Base-by-base conservation (phyloP, 768 basidiomycete species). In the Amanita rimosa region DNA sequence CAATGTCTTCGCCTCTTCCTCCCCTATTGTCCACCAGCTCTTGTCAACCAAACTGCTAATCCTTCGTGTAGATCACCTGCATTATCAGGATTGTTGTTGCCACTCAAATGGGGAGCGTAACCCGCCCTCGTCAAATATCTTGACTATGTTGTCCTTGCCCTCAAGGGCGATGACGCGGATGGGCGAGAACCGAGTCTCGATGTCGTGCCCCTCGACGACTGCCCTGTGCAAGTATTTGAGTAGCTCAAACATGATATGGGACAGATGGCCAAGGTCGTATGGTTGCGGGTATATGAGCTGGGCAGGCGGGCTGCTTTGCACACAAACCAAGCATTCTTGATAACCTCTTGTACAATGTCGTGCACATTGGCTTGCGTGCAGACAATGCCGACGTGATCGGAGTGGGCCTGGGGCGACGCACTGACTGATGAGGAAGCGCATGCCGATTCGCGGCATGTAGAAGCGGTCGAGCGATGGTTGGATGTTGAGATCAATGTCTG, bases 211-310 rank as follows among this genome's bases (percentile, higher is more conserved):
- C 65, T 98, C 96, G 14, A 99, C 95, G 48, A 95, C 88, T 1
- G 96, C 96, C 36, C 96, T 84, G 8, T 98, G 74, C 14, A 93
- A 97, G 72, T 99, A 98, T 64, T 99, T 99, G 50, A 98, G 75
- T 9, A 99, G 76, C 60, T 99, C 96, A 65, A 99, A 99, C 56
- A 85, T 77, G 66, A 99, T 97, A 64, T 99, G 96, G 0, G 88
- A 91, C 52, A 99, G 70, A 61, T 99, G 96, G 3, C 91, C 93
- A 0, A 96, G 96, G 39, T 98, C 92, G 65, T 98, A 98, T 98
- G 79, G 58, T 87, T 68, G 46, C 76, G 69, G 0, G 93, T 96
- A 98, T 57, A 97, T 90, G 53, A 99, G 85, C 58, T 98, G 90
- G 13, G 98, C 92, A 2, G 91, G 90, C 0, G 96, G 96, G 1